Evolutionary conservation across 345 rosid species (phyloP).

Genomic region (Barbarea vulgaris): DNA sequence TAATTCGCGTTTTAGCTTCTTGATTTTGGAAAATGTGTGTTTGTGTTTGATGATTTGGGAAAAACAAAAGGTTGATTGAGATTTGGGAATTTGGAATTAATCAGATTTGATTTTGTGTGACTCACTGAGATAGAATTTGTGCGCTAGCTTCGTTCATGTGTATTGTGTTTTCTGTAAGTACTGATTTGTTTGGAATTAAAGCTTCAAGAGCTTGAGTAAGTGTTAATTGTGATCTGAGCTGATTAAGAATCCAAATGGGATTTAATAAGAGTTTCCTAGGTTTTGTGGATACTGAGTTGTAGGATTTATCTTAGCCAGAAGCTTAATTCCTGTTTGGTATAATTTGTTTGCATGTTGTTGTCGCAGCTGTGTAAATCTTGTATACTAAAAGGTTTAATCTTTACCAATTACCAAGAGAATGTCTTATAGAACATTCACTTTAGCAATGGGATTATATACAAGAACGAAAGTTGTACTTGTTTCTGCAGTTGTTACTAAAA

Average conservation of each 20-base stretch:
- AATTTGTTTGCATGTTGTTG: background rate
- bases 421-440: background rate
- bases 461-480: background rate
- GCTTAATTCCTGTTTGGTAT: background rate
- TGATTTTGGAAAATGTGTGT: background rate
- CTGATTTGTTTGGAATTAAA: background rate
- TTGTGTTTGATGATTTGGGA: background rate
- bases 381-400: background rate
- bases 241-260: background rate
- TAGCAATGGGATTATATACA: background rate
- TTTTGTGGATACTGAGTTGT: background rate
- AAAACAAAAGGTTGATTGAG: background rate
- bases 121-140: background rate
- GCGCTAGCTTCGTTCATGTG: background rate
- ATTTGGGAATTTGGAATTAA: background rate
- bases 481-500: background rate
- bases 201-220: background rate
- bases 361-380: conserved; percentile 8
- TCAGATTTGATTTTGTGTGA: background rate
- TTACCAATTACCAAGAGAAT: too few relatives aligned
- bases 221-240: conserved; percentile 11
- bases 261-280: background rate
- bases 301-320: background rate
- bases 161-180: background rate
- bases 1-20: background rate